These are phyloP conservation scores for Ambrosia artemisiifolia DNA, from an alignment of 129 eudicot species.

Conservation along the genomic window DNA sequence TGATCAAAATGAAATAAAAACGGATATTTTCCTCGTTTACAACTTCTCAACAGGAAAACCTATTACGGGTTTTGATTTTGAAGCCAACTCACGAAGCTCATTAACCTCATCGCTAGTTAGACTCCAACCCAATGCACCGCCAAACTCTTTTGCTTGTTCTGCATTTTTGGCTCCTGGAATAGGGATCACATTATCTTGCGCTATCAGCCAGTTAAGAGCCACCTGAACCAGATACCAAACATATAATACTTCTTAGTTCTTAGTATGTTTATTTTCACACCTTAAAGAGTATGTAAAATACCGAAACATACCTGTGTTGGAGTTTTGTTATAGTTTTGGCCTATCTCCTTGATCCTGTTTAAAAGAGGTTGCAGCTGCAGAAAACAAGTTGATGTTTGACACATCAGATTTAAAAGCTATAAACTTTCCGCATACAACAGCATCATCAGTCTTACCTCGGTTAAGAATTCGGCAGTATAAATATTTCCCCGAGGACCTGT, in stretches of 20 bases:
- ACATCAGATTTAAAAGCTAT: background rate
- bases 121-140: constrained; percentile 86
- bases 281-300: constrained; percentile 17
- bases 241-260: constrained; percentile 1
- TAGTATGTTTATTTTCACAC: background rate
- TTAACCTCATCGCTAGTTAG: constrained; percentile 55
- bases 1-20: background rate
- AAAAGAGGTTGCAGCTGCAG: constrained; percentile 88
- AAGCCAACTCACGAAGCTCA: constrained; percentile 88
- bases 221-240: constrained; percentile 49
- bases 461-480: constrained; percentile 78
- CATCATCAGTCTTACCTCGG: constrained; percentile 43
- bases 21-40: constrained; percentile 20
- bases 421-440: background rate
- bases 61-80: constrained; percentile 59
- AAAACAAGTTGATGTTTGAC: background rate
- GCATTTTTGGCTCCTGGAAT: constrained; percentile 96
- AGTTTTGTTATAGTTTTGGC: constrained; percentile 71
- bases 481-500: constrained; percentile 95
- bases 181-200: constrained; percentile 87
- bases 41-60: constrained; percentile 87
- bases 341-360: constrained; percentile 85
- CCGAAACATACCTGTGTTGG: constrained; percentile 82
- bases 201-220: constrained; percentile 93
- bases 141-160: constrained; percentile 83